Conservation (phyloP, 75 land plant genomes). For the Pinus taeda region DNA sequence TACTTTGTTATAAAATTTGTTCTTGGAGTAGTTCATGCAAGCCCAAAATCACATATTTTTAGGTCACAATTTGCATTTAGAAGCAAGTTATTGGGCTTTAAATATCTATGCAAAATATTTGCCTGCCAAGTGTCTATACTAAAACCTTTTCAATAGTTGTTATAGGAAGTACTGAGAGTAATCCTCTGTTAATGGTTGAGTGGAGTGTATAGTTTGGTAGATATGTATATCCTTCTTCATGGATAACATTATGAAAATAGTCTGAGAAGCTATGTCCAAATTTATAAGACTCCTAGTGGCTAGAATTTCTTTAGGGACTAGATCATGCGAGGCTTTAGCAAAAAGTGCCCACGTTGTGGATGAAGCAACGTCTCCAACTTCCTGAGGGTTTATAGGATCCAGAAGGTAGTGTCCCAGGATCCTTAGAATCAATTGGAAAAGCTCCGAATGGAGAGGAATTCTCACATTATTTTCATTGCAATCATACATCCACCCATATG, state of each 20-base stretch:
- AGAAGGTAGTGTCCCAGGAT: conserved; percentile 89
- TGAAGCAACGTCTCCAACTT: conserved; percentile 65
- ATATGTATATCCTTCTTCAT: conserved; percentile 47
- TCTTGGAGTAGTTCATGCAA: conserved; percentile 82
- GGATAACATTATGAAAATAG: neutral
- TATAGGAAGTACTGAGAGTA: conserved; percentile 88
- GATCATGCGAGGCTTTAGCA: conserved; percentile 82
- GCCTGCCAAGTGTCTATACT: conserved; percentile 88
- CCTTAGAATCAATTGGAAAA: conserved; percentile 77
- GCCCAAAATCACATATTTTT: conserved; percentile 82
- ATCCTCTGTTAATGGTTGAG: conserved; percentile 75
- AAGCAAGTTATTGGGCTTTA: conserved; percentile 84
- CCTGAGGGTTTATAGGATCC: conserved; percentile 10
- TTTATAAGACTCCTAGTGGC: conserved; percentile 29
- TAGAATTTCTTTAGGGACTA: conserved; percentile 70
- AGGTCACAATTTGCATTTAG: conserved; percentile 82
- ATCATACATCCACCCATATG: neutral
- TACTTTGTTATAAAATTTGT: conserved; percentile 87
- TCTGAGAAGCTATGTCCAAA: conserved; percentile 48
- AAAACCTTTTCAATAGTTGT: conserved; percentile 77
- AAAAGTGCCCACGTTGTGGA: conserved; percentile 58
- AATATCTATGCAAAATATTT: conserved; percentile 78
- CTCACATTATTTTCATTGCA: conserved; percentile 22
- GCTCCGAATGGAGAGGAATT: conserved; percentile 84
- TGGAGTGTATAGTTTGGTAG: conserved; percentile 77